Evolutionary conservation across 768 basidiomycete genomes (phyloP), one percentile per base, ranked within the genome.

Genomic region (Sporobolomyces pararoseus): DNA sequence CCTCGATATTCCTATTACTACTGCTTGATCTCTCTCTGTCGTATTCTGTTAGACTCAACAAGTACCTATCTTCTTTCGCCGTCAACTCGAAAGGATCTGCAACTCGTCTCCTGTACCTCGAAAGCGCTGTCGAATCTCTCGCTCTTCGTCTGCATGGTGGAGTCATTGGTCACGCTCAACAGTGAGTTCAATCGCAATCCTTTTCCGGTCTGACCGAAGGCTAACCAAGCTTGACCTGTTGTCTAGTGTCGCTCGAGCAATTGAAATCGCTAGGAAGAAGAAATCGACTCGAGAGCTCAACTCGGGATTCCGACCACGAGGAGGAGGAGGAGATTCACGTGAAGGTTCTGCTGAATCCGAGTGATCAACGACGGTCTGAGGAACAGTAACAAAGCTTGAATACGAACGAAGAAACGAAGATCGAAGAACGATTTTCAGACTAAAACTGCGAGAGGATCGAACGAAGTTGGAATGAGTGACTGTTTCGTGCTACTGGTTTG

Each of bases 121-220:
- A 70, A n/a, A 46, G 51, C 10, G 59, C 58, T 14, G 64, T 70
- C 52, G 63, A 70, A 50, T 17, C 44, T 23, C 44, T 61, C 17
- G 69, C 69, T 10, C 47, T 61, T 59, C 46, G 51, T 10, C 16
- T 62, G 1, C 69, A 70, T 47, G 63, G 63, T 25, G 69, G 69
- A 31, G 39, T 34, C 2, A 10, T 7, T 2, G 68, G 44, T 10
- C 68, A 70, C 31, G 29, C 17, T 0, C 31, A 2, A 13, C 44
- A 53, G 52, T 54, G 21, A 47, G 51, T 44, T 46, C 25, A 12
- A 3, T 7, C 21, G 7, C 12, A 34, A 21, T 23, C 21, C 31
- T 34, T 35, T 47, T 23, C 7, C 13, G 46, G 23, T 12, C 46
- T 13, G 12, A 14, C 23, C 46, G 39, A 17, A 42, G 10, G 46